phyloP scores from a whole-genome alignment of 164 flowering plant species.

The Sextonia rubra region DNA sequence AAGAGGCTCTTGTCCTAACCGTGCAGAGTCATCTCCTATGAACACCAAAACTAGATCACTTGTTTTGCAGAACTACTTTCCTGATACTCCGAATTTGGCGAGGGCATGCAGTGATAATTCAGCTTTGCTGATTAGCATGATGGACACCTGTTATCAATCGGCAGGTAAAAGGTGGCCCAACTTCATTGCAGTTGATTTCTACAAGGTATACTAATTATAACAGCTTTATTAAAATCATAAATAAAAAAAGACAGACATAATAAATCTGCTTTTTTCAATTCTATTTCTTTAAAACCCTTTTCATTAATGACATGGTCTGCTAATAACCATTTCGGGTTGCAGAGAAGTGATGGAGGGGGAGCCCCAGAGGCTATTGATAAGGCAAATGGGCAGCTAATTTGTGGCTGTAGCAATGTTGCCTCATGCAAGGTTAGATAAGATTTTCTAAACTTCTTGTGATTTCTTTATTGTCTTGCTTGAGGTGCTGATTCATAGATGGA shows the following conservation, averaged over 20 bases:
- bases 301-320: not conserved
- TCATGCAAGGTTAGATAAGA: constrained; percentile 60
- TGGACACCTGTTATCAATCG: constrained; percentile 62
- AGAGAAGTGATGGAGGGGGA: constrained; percentile 96
- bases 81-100: constrained; percentile 30
- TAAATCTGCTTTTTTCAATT: not conserved
- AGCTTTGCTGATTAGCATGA: constrained; percentile 57
- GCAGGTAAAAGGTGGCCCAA: constrained; percentile 81
- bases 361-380: constrained; percentile 67
- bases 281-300: not conserved
- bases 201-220: constrained; percentile 54
- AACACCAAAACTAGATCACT: constrained; percentile 54
- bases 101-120: constrained; percentile 70
- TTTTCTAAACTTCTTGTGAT: not conserved
- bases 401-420: constrained; percentile 66
- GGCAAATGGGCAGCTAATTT: constrained; percentile 70
- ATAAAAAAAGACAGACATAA: constrained; percentile 9
- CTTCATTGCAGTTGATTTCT: constrained; percentile 82
- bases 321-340: constrained; percentile 17
- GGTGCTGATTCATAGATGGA: too few species aligned
- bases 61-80: constrained; percentile 64
- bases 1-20: constrained; percentile 73
- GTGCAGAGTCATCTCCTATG: constrained; percentile 76
- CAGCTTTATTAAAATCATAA: not conserved
- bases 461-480: too few species aligned